Conservation (phyloP, 192 early-diverging fungal genomes). For the Spinellus fusiger region DNA sequence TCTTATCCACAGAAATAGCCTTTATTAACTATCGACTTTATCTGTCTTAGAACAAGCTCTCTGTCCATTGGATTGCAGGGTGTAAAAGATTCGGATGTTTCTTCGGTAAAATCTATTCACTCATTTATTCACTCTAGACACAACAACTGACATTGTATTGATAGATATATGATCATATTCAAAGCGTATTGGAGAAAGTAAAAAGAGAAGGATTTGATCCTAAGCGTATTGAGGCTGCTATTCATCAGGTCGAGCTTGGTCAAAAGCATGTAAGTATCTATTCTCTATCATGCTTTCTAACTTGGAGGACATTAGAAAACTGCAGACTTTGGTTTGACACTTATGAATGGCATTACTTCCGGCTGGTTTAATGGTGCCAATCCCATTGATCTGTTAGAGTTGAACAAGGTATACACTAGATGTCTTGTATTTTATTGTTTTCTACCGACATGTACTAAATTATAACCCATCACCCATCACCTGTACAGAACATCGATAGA, state of each 20-base stretch:
- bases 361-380: slow-evolving; percentile 88
- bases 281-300: neutral
- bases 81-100: slow-evolving; percentile 61
- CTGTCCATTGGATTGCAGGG: slow-evolving; percentile 89
- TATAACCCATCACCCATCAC: neutral
- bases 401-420: slow-evolving; percentile 54
- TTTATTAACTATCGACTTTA: neutral
- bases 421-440: neutral
- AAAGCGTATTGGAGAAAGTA: slow-evolving; percentile 59
- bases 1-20: neutral
- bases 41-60: slow-evolving; percentile 37
- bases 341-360: slow-evolving; percentile 72
- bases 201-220: slow-evolving; percentile 72
- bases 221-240: slow-evolving; percentile 70
- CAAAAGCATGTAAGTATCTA: slow-evolving; percentile 68
- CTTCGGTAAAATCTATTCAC: slow-evolving; percentile 28
- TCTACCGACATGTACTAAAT: neutral
- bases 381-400: slow-evolving; percentile 74
- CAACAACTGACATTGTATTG: neutral
- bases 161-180: slow-evolving; percentile 63
- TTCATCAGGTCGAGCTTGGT: slow-evolving; percentile 86
- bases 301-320: too few species aligned
- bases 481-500: slow-evolving; percentile 55
- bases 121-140: neutral
- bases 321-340: slow-evolving; percentile 76